phyloP scores from a whole-genome alignment of 176 grass and related monocot species.

The barley (Hordeum vulgare) region DNA sequence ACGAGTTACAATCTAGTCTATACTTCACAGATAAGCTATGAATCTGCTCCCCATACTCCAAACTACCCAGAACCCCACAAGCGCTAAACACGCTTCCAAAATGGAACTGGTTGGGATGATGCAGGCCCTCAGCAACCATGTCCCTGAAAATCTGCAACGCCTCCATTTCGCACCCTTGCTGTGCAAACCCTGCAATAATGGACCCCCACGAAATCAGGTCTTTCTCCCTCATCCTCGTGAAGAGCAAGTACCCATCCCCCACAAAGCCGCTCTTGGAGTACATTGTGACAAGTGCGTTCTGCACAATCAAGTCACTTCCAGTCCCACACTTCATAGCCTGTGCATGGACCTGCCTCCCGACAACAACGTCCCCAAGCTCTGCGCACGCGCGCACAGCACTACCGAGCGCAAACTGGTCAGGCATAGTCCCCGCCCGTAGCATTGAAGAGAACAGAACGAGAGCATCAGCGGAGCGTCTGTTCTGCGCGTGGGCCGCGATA shows the following conservation, averaged over 20 bases:
- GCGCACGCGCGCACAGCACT: conserved; percentile 44
- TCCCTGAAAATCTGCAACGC: conserved; percentile 39
- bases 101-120: conserved; percentile 64
- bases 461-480: conserved; percentile 20
- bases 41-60: conserved; percentile 46
- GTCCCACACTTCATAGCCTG: conserved; percentile 39
- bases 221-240: conserved; percentile 49
- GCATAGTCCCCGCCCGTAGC: conserved; percentile 31
- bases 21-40: conserved; percentile 66
- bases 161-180: conserved; percentile 34
- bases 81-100: conserved; percentile 56
- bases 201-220: conserved; percentile 77
- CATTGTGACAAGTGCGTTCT: conserved; percentile 62
- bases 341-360: conserved; percentile 56
- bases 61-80: conserved; percentile 33
- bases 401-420: conserved; percentile 69
- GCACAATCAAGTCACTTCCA: conserved; percentile 34
- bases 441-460: conserved; percentile 53
- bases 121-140: conserved; percentile 48
- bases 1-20: conserved; percentile 27
- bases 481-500: conserved; percentile 56
- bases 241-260: conserved; percentile 26
- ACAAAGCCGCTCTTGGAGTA: conserved; percentile 52
- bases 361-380: conserved; percentile 21
- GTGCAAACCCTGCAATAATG: conserved; percentile 43